These are phyloP conservation scores for Colletotrichum sp. DNA, from an alignment of 2,329 filamentous ascomycete species.

Conservation along the genomic window DNA sequence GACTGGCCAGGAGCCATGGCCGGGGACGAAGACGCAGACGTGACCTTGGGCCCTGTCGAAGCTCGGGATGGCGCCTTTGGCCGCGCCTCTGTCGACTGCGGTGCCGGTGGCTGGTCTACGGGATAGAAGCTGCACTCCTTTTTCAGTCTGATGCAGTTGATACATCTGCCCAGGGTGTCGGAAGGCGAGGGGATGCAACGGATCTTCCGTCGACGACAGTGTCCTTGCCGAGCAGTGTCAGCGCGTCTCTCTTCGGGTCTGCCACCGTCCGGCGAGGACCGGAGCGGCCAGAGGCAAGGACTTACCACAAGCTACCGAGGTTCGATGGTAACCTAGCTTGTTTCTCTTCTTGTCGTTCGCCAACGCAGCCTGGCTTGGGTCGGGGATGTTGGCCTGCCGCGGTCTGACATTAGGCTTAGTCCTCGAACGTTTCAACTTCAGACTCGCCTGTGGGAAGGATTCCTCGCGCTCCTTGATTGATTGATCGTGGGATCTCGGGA, in stretches of 20 bases:
- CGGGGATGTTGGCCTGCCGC: constrained; percentile 40
- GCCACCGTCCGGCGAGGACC: neutral
- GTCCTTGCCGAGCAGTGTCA: constrained; percentile 61
- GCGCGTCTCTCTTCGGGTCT: neutral
- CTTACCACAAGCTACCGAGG: constrained; percentile 95
- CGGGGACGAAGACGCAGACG: constrained; percentile 55
- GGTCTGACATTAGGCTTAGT: constrained; percentile 54
- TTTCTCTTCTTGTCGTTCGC: constrained; percentile 71
- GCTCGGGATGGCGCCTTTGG: constrained; percentile 46
- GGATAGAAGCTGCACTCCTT: constrained; percentile 94
- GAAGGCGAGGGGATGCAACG: constrained; percentile 80
- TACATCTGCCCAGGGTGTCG: constrained; percentile 78
- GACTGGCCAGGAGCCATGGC: constrained; percentile 47
- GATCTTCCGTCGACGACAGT: constrained; percentile 93
- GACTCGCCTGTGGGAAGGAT: constrained; percentile 37
- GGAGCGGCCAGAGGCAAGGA: constrained; percentile 29
- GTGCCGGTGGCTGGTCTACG: constrained; percentile 75
- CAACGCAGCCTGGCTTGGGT: constrained; percentile 37
- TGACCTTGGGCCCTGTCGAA: constrained; percentile 42
- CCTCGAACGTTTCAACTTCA: constrained; percentile 53
- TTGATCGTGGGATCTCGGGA: neutral
- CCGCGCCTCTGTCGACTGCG: constrained; percentile 40
- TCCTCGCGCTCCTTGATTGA: constrained; percentile 41
- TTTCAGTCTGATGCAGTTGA: constrained; percentile 91
- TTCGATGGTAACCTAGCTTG: constrained; percentile 94